phyloP scores from a whole-genome alignment of 768 basidiomycete genomes.

The Aureoboletus auriporus region DNA sequence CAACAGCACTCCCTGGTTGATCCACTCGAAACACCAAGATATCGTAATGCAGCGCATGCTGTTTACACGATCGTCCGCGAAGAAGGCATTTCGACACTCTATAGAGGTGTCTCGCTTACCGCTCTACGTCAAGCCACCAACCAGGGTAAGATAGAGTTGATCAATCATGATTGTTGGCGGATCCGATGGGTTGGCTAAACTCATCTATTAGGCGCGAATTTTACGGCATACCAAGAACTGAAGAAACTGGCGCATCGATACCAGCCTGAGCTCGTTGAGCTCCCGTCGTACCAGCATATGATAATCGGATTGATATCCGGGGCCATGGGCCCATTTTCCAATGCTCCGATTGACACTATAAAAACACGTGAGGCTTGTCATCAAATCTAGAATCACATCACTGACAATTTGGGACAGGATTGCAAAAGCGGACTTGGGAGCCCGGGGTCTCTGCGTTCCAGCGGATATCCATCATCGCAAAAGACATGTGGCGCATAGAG shows the following conservation, averaged over 20 bases:
- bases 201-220: slow-evolving; percentile 72
- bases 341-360: slow-evolving; percentile 93
- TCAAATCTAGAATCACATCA: neutral
- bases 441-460: slow-evolving; percentile 76
- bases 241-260: slow-evolving; percentile 75
- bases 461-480: slow-evolving; percentile 74
- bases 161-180: slow-evolving; percentile 5
- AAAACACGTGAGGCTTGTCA: slow-evolving; percentile 70
- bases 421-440: slow-evolving; percentile 77
- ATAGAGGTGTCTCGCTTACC: slow-evolving; percentile 90
- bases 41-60: slow-evolving; percentile 95
- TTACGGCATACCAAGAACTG: slow-evolving; percentile 96
- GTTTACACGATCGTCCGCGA: slow-evolving; percentile 92
- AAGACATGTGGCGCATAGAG: slow-evolving; percentile 92
- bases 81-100: slow-evolving; percentile 81
- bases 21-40: slow-evolving; percentile 88
- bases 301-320: slow-evolving; percentile 92
- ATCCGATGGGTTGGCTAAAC: neutral
- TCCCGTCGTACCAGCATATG: slow-evolving; percentile 97
- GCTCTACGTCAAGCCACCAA: slow-evolving; percentile 97
- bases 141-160: slow-evolving; percentile 56
- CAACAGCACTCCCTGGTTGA: slow-evolving; percentile 97
- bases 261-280: slow-evolving; percentile 75
- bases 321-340: slow-evolving; percentile 97
- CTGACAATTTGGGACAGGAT: slow-evolving; percentile 40